Conservation (phyloP, 257 asterid species). For the Nicotiana otophora region DNA sequence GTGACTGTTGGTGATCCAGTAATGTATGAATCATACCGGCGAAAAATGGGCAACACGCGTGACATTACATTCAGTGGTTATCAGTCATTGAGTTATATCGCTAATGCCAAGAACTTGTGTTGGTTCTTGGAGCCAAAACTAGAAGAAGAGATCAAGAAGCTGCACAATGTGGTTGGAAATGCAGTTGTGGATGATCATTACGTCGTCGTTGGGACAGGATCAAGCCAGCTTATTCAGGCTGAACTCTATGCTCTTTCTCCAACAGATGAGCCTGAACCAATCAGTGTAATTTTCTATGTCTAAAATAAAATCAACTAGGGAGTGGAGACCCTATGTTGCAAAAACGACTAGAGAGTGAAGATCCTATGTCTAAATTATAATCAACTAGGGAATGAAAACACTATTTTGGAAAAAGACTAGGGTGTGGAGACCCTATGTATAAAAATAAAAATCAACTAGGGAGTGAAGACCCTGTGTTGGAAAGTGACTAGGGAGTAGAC, state of each 20-base stretch:
- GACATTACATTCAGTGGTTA: slow-evolving; percentile 28
- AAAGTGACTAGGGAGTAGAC: too few species aligned
- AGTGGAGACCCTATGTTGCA: too few species aligned
- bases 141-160: slow-evolving; percentile 45
- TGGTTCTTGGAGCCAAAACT: slow-evolving; percentile 84
- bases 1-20: slow-evolving; percentile 58
- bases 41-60: slow-evolving; percentile 23
- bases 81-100: slow-evolving; percentile 66
- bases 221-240: slow-evolving; percentile 78
- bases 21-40: slow-evolving; percentile 42
- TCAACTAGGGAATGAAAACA: too few species aligned
- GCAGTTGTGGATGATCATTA: slow-evolving; percentile 44
- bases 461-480: too few species aligned
- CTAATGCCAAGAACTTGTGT: slow-evolving; percentile 38
- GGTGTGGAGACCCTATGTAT: too few species aligned
- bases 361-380: too few species aligned
- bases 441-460: too few species aligned
- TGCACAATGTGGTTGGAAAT: slow-evolving; percentile 57
- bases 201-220: slow-evolving; percentile 70
- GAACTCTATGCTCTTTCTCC: slow-evolving; percentile 58
- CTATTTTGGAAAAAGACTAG: too few species aligned
- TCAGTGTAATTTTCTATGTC: slow-evolving; percentile 58
- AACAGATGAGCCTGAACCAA: slow-evolving; percentile 33
- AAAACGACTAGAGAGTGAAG: too few species aligned
- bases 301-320: too few species aligned